phyloP scores from a whole-genome alignment of 2,329 filamentous ascomycete species.

The Volutella citrinella region DNA sequence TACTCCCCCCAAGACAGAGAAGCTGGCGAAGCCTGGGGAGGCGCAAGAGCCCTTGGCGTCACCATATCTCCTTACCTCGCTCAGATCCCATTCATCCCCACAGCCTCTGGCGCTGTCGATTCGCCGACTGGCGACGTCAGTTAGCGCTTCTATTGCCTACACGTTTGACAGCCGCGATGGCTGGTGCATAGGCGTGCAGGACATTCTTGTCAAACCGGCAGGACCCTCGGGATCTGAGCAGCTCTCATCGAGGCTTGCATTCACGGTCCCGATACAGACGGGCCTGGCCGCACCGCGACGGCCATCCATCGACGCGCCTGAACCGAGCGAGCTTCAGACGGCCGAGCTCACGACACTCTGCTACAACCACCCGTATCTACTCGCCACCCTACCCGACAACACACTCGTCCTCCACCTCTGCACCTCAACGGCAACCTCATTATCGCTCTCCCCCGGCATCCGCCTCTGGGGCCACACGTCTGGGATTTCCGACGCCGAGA shows the following conservation, averaged over 20 bases:
- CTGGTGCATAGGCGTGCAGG: constrained; percentile 91
- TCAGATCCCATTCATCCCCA: constrained; percentile 76
- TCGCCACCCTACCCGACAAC: constrained; percentile 82
- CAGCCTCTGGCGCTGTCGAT: constrained; percentile 81
- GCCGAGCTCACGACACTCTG: constrained; percentile 61
- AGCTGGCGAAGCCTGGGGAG: constrained; percentile 1
- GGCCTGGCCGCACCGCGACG: constrained; percentile 15
- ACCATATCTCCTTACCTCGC: constrained; percentile 63
- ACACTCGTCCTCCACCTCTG: constrained; percentile 81
- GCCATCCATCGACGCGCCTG: constrained; percentile 8
- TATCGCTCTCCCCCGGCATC: constrained; percentile 70
- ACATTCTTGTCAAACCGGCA: constrained; percentile 61
- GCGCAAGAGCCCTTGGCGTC: constrained; percentile 11
- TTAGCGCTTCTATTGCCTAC: constrained; percentile 84
- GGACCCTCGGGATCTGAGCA: constrained; percentile 25
- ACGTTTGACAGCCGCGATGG: constrained; percentile 74
- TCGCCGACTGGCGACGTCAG: constrained; percentile 58
- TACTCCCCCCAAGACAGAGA: neutral
- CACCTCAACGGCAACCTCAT: constrained; percentile 62
- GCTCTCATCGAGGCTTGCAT: constrained; percentile 35
- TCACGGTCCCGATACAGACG: constrained; percentile 31
- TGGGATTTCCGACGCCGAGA: constrained; percentile 79
- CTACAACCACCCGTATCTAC: constrained; percentile 79
- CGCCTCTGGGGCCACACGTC: constrained; percentile 91
- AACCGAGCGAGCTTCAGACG: constrained; percentile 14